phyloP scores from a whole-genome alignment of 371 early-diverging fungal genomes.

The Rhizopus delemar region DNA sequence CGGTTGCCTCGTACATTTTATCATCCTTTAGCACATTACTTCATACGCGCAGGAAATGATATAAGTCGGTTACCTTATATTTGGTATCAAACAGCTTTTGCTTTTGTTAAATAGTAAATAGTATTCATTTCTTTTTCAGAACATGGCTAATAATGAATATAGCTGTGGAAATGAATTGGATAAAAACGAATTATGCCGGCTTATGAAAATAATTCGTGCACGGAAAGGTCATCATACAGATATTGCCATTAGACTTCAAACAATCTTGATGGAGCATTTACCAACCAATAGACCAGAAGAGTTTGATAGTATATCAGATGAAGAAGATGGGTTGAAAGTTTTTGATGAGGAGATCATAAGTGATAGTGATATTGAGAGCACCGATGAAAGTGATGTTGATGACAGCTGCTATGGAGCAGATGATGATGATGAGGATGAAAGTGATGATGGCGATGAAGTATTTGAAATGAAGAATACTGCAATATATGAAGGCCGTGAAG shows the following conservation, averaged over 20 bases:
- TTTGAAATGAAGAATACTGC: neutral
- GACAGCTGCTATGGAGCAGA: neutral
- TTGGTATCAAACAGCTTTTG: conserved; percentile 93
- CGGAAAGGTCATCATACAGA: neutral
- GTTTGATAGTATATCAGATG: neutral
- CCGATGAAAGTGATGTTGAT: neutral
- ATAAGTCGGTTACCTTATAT: conserved; percentile 82
- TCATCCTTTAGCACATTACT: conserved; percentile 83
- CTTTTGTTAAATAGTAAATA: conserved; percentile 78
- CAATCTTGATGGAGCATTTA: neutral
- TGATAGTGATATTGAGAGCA: conserved; percentile 1
- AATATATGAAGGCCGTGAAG: no score
- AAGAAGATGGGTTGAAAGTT: neutral
- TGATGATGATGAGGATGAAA: neutral
- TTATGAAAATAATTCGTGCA: conserved; percentile 8
- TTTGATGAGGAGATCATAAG: conserved; percentile 3
- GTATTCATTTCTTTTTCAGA: neutral
- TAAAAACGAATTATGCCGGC: neutral
- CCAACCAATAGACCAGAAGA: neutral
- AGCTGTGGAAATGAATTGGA: conserved; percentile 19
- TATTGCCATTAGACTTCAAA: neutral
- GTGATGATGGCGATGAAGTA: conserved; percentile 1
- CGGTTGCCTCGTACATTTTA: conserved; percentile 96
- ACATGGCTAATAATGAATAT: neutral
- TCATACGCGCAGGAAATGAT: conserved; percentile 77